Base-by-base conservation (phyloP, 75 land plant species). In the Cupressus sempervirens region DNA sequence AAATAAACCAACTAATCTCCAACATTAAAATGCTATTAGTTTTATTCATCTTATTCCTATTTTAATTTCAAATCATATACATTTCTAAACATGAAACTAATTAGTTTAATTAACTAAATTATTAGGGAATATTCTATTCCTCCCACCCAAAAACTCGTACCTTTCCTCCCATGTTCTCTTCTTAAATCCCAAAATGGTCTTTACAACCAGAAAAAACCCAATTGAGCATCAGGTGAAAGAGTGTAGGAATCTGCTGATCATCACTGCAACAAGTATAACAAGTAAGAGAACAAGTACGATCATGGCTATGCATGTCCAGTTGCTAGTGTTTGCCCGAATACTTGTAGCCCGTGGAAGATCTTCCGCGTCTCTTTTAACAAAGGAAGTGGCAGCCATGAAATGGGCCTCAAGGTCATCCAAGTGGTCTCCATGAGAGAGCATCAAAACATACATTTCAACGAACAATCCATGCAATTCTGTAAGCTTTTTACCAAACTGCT, bases 381-480 rank as follows among this genome's bases (percentile, higher is more conserved):
- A 92, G 14, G 90, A 90, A 32, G 43, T 38, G 14, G 94, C 91
- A 29, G 81, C 20, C 36, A 38, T 76, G 18, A 93, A 90, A 14
- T 88, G 48, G 35, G 85, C 84, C 87, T 93, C 94, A 23, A 93
- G 91, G 83, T 87, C 86, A 52, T 93, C 83, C 54, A 93, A 76
- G 87, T 87, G 86, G 20, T 92, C 86, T 14, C 91, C 93, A 82
- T 93, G 94, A 26, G 89, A 70, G 73, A 87, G 87, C 82, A 93
- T 91, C 82, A 93, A 86, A 79, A 91, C 94, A 9, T 93, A 89
- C 89, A 91, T 92, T 88, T 92, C 94, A 85, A 89, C 30, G 83
- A 92, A 92, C 72, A 92, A 83, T 84, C 88, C 88, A 32, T 92
- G 92, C 67, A 92, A 85, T 84, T 91, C 93, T 50, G 88, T 75